phyloP scores from a whole-genome alignment of 2,329 filamentous ascomycete genomes.

The Cercospora beticola region DNA sequence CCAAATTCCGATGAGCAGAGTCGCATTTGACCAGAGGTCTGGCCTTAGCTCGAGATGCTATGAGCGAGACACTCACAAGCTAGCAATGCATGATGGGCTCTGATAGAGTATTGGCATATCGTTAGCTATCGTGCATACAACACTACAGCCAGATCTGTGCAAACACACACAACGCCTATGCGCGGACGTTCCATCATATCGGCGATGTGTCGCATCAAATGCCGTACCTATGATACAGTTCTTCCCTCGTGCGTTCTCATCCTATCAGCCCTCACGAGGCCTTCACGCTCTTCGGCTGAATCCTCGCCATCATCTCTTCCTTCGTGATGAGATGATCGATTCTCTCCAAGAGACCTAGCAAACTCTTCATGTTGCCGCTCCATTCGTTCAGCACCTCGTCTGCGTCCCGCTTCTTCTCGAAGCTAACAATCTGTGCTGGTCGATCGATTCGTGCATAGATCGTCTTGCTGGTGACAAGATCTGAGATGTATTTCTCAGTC shows the following conservation, averaged over 20 bases:
- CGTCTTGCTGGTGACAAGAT: slow-evolving; percentile 95
- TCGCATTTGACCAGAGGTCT: background rate
- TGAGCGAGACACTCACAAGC: background rate
- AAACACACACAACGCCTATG: background rate
- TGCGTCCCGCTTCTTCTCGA: slow-evolving; percentile 89
- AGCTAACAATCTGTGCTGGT: slow-evolving; percentile 86
- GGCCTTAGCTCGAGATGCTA: background rate
- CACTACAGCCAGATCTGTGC: background rate
- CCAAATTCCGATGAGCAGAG: background rate
- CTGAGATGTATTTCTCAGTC: slow-evolving; percentile 98
- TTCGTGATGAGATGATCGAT: slow-evolving; percentile 99
- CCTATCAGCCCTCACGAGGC: background rate
- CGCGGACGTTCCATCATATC: background rate
- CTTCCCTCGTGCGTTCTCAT: background rate
- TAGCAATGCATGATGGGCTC: background rate
- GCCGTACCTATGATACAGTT: slow-evolving; percentile 7
- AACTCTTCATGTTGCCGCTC: slow-evolving; percentile 96
- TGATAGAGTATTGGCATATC: background rate
- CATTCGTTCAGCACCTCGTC: slow-evolving; percentile 98
- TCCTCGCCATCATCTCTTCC: slow-evolving; percentile 99
- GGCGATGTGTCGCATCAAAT: background rate
- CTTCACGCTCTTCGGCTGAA: slow-evolving; percentile 60
- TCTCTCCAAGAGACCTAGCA: slow-evolving; percentile 79
- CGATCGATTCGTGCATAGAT: slow-evolving; percentile 97
- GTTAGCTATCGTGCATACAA: background rate